Evolutionary conservation across 78 protist genomes (phyloP), one percentile per base, ranked within the genome.

Genomic region (Tieghemostelium lacteum): DNA sequence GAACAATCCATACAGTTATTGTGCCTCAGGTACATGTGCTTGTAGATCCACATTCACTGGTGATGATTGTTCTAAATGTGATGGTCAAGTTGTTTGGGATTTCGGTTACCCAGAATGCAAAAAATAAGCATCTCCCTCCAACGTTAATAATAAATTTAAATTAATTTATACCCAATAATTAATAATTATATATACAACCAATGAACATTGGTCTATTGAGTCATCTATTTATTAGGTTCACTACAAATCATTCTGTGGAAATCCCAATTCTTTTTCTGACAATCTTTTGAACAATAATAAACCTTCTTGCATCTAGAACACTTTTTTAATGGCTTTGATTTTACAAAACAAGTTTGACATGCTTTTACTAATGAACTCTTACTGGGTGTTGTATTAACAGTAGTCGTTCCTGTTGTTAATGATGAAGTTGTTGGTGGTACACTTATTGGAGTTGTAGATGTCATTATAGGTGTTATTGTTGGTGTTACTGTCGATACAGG

Each of bases 291-390:
- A 34, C 91, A 83, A 69, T 83, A 83, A 69, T 22, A 83, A 16
- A 83, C 91, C 17, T 58, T 62, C 69, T 70, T 69, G 33, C 91
- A 83, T 60, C 75, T 66, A 22, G 77, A 73, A 62, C 91, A 83
- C 50, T 83, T 83, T 37, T 69, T 83, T 22, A 83, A 52, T 20
- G 58, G 75, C 14, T 55, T 33, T 16, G 63, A 36, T 49, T 73
- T 67, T 60, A 69, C 37, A 37, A 83, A 83, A 45, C 91, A 83
- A n/a, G 91, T 83, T 83, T 83, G 91, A 58, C 91, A 83, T 42
- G 50, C 50, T 69, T 83, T 83, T 22, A 67, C 63, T 63, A 83
- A 49, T 66, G 91, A 52, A 42, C 91, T 83, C 6, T 60, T 55
- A 19, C 10, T 19, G 6, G 8, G 8, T 19, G 63, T 57, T 57